Evolutionary conservation across 305 asterid genomes (phyloP).

Genomic region (Stenogyne calaminthoides): DNA sequence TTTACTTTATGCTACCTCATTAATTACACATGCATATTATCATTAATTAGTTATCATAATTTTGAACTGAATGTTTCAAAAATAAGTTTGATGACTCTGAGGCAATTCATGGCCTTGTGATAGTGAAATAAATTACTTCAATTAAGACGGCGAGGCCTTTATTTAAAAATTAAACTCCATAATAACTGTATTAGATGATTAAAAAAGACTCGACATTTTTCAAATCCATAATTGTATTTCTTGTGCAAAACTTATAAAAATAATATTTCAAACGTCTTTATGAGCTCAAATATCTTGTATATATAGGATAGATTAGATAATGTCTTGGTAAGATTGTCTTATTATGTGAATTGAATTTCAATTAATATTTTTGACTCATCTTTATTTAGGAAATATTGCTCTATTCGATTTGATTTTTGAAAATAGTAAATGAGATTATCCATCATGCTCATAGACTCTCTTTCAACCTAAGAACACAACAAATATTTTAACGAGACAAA

Average conservation of each 20-base stretch:
- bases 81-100: not conserved
- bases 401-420: not conserved
- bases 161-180: too few relatives aligned
- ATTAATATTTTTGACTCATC: not conserved
- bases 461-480: not conserved
- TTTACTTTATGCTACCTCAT: not conserved
- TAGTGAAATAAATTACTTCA: too few relatives aligned
- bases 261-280: too few relatives aligned
- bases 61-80: not conserved
- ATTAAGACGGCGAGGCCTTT: too few relatives aligned
- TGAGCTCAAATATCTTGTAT: not conserved
- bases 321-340: too few relatives aligned
- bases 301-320: too few relatives aligned
- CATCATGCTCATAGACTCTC: not conserved
- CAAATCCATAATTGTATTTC: too few relatives aligned
- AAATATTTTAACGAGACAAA: conserved; percentile 1
- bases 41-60: not conserved
- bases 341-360: not conserved
- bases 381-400: too few relatives aligned
- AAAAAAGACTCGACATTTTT: too few relatives aligned
- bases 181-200: too few relatives aligned
- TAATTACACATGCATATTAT: not conserved
- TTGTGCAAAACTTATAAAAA: too few relatives aligned
- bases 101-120: too few relatives aligned
- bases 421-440: not conserved